Evolutionary conservation across 768 basidiomycete species (phyloP).

Genomic region (Calvatia gigantea): DNA sequence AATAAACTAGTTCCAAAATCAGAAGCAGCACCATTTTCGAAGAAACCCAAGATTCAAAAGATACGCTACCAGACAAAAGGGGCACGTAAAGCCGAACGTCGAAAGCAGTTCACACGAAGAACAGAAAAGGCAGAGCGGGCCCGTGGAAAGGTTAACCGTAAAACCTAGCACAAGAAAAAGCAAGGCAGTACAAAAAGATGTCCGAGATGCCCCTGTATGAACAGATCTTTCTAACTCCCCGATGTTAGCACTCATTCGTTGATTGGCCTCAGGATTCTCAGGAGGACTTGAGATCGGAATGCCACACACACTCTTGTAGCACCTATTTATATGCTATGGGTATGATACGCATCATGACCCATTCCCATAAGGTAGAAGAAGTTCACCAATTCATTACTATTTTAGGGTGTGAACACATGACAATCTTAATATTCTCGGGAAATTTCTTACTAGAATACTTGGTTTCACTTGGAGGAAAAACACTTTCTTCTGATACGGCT

Average conservation of each 20-base stretch:
- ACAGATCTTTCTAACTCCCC: not conserved
- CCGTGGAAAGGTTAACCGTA: conserved; percentile 11
- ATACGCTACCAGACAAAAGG: conserved; percentile 18
- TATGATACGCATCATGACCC: too few relatives aligned
- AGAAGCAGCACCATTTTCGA: not conserved
- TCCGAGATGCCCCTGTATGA: not conserved
- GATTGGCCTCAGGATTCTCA: not conserved
- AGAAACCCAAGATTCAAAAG: conserved; percentile 15
- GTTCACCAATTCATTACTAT: too few relatives aligned
- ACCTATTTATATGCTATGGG: too few relatives aligned
- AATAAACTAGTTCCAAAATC: conserved; percentile 2
- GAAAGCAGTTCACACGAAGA: conserved; percentile 16
- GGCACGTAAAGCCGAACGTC: conserved; percentile 13
- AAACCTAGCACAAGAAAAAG: conserved; percentile 6
- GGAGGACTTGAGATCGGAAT: not conserved
- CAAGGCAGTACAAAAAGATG: conserved; percentile 12
- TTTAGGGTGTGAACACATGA: too few relatives aligned
- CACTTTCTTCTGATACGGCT: too few relatives aligned
- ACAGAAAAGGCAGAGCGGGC: conserved; percentile 16
- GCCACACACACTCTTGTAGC: too few relatives aligned
- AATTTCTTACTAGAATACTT: too few relatives aligned
- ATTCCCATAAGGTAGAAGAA: too few relatives aligned
- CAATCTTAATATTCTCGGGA: too few relatives aligned
- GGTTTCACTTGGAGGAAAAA: too few relatives aligned
- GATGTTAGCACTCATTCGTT: not conserved